Base-by-base conservation (phyloP, 768 basidiomycete species). In the Pulveroboletus ravenelii region DNA sequence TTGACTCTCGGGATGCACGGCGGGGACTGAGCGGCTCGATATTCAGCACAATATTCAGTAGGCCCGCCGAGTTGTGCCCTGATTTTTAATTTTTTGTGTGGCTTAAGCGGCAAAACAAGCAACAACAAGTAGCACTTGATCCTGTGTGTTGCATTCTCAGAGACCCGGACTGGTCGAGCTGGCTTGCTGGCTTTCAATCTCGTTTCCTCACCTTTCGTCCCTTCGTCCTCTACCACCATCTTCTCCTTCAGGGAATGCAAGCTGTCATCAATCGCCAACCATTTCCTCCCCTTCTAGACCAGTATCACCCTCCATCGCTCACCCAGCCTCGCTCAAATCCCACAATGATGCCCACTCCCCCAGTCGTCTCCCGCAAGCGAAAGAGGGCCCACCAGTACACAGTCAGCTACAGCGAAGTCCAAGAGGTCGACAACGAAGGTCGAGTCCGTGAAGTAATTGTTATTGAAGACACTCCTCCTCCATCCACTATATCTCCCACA, bases 391-490 rank as follows among this genome's bases (percentile, higher is more conserved):
- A 85, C 61, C 85, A 88, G 61, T 87, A 79, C 68, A 85, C 84
- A 20, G 85, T 92, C 69, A 85, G 80, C 74, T 92, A 90, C 75
- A 89, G 85, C 65, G 89, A 92, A 67, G 87, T 90, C 36, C 84
- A 91, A 61, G 90, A 93, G 72, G 78, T 91, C 66, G 90, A 93
- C 71, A 77, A 75, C 59, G 74, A 85, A 43, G 90, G 90, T 53
- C 74, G 77, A 58, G 75, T 90, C 35, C 74, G 90, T 47, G 90
- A 93, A 68, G 87, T 93, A 66, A 93, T 93, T 70, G 85, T 93
- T 60, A 91, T 93, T 68, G 91, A 93, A 61, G 91, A 93, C 73
- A 92, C 91, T 39, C 90, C 90, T 34, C 89, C 89, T 38, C 80
- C 84, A 48, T 70, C 67, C 45, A 89, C 89, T 45, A 79, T 84